A percentile compares a stretch with the other conserved stretches of the same genome.
phyloP scores from a whole-genome alignment of 2,329 filamentous ascomycete species.

The Penicillium palitans region DNA sequence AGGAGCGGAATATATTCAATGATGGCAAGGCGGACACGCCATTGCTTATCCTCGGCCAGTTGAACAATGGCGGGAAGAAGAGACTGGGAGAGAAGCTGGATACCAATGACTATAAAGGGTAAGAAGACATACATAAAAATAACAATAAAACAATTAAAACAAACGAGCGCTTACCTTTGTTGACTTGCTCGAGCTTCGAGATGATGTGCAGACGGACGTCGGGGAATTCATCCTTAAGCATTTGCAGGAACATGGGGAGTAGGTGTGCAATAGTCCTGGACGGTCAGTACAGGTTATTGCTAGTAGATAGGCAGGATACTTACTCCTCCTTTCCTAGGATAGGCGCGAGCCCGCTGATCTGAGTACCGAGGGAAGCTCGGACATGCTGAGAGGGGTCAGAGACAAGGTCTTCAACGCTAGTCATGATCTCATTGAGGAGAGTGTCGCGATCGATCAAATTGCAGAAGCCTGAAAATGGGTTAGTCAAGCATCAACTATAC shows the following conservation, averaged over 20 bases:
- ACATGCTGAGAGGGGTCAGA: constrained; percentile 97
- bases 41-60: constrained; percentile 98
- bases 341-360: constrained; percentile 94
- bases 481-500: constrained; percentile 22
- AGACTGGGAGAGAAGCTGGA: constrained; percentile 93
- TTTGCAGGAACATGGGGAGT: constrained; percentile 97
- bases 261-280: constrained; percentile 89
- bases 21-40: constrained; percentile 94
- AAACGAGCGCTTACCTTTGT: constrained; percentile 65
- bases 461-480: constrained; percentile 71
- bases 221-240: constrained; percentile 99
- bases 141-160: neutral
- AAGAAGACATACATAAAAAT: neutral
- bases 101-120: constrained; percentile 75
- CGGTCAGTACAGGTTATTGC: constrained; percentile 21
- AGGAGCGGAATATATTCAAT: constrained; percentile 98
- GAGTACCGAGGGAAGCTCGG: constrained; percentile 87
- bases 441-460: constrained; percentile 80
- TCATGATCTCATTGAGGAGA: constrained; percentile 94
- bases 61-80: constrained; percentile 96
- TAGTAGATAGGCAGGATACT: constrained; percentile 35
- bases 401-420: constrained; percentile 91
- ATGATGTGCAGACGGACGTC: constrained; percentile 98
- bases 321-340: constrained; percentile 98
- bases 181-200: constrained; percentile 98